Base-by-base conservation (phyloP, 345 rosid genomes). In the Camelina hispida region DNA sequence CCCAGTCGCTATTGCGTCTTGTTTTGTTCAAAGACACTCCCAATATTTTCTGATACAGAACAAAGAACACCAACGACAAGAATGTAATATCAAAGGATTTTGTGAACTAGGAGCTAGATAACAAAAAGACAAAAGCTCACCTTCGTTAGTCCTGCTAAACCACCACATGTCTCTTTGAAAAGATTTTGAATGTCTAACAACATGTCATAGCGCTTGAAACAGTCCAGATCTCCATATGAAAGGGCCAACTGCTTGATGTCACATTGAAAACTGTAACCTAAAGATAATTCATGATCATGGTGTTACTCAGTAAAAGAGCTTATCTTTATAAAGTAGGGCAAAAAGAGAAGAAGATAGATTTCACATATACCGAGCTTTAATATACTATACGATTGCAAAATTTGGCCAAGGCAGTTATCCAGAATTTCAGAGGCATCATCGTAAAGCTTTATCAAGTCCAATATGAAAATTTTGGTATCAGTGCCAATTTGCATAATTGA, bases 401-500 rank as follows among this genome's bases (percentile, higher is more conserved):
- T 87, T 74, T 82, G 96, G 70, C 83, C 63, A 66, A 95, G 86
- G 80, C 96, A 86, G 77, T 69, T 79, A 75, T 95, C 90, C 37
- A 95, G 76, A 63, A 65, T 67, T 78, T 79, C 84, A 66, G 95
- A 91, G 48, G 75, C 89, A 4, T 91, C 92, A 75, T 74, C 69
- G 66, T 79, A 87, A 71, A 91, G 84, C 85, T 88, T 91, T 77
- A 94, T 85, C 85, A 94, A 83, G 88, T 94, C 97, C 72, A 94
- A 77, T 80, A 94, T 79, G 87, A 88, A 94, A 73, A 87, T 85
- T 78, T 70, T 84, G 82, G 66, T 85, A 60, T 85, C 88, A 18
- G 91, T 81, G 74, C 96, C 93, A 78, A 94, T 86, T 84, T 94
- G 98, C 91, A 94, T 84, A 56, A 94, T 88, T 65, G 99, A 90